phyloP scores from a whole-genome alignment of 306 rosid species.

The Ziziphus jujuba region DNA sequence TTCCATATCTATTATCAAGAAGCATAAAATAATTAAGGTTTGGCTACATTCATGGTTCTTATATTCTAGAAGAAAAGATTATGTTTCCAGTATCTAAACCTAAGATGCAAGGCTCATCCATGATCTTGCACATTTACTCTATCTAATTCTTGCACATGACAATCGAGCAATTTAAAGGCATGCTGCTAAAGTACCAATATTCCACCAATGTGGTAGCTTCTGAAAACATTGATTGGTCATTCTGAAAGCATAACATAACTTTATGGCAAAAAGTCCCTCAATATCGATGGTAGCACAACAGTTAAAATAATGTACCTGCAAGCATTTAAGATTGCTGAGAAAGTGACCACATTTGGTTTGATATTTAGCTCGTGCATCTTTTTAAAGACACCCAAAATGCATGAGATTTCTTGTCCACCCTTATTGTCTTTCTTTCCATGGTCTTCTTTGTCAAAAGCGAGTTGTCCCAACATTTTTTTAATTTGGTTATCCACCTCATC shows the following conservation, averaged over 20 bases:
- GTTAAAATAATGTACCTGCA: slow-evolving; percentile 65
- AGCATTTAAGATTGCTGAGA: slow-evolving; percentile 88
- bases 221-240: background rate
- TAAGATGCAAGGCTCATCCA: background rate
- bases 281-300: background rate
- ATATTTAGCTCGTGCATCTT: slow-evolving; percentile 73
- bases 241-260: background rate
- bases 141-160: background rate
- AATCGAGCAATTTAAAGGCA: background rate
- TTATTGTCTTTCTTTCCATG: slow-evolving; percentile 39
- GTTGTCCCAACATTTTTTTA: slow-evolving; percentile 47
- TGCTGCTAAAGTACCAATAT: too few species aligned
- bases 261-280: background rate
- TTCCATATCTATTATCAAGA: background rate
- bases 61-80: too few species aligned
- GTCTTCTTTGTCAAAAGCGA: slow-evolving; percentile 62
- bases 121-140: background rate
- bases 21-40: background rate
- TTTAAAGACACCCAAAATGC: slow-evolving; percentile 59
- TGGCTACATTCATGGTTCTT: too few species aligned
- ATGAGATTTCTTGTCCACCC: slow-evolving; percentile 42
- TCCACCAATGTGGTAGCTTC: too few species aligned
- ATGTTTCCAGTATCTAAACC: too few species aligned
- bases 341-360: slow-evolving; percentile 61
- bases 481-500: slow-evolving; percentile 29